Percentiles rank a stretch among this genome's conserved stretches.
Evolutionary conservation across 1,284 basidiomycete genomes (phyloP).

Genomic region (Rhodotorula sp.): DNA sequence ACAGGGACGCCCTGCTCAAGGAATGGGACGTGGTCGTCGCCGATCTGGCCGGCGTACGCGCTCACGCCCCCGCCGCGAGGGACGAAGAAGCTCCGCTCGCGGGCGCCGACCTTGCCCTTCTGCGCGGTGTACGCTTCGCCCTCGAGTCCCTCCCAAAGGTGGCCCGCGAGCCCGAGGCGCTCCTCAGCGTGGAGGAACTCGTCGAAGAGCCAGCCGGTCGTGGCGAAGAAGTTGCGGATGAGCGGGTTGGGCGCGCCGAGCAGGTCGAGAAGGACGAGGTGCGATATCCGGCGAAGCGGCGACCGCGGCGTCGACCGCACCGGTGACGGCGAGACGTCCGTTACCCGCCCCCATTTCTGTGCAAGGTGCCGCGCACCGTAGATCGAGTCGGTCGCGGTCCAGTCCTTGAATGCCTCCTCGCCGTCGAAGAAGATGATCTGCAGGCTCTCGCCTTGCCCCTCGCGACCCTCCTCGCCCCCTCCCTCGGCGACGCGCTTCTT

Average conservation of each 20-base stretch:
- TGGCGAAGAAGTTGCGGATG: conserved; percentile 76
- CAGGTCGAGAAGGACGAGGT: conserved; percentile 82
- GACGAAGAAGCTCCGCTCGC: conserved; percentile 43
- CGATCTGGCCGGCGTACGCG: conserved; percentile 57
- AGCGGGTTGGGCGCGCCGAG: conserved; percentile 67
- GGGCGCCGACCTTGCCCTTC: conserved; percentile 11
- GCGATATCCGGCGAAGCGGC: conserved; percentile 79
- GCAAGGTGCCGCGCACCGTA: conserved; percentile 94
- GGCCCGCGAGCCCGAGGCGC: conserved; percentile 50
- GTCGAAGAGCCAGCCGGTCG: conserved; percentile 89
- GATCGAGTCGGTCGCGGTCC: conserved; percentile 87
- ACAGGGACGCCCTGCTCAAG: conserved; percentile 78
- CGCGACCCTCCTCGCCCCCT: conserved; percentile 55
- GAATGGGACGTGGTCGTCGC: conserved; percentile 96
- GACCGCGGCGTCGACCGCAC: conserved; percentile 54
- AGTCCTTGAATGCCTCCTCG: conserved; percentile 90
- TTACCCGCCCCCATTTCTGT: conserved; percentile 63
- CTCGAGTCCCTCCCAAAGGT: conserved; percentile 36
- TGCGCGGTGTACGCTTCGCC: conserved; percentile 25
- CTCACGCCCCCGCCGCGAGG: conserved; percentile 13
- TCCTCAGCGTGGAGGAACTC: conserved; percentile 68
- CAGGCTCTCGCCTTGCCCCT: conserved; percentile 70
- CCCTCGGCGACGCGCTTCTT: conserved; percentile 57
- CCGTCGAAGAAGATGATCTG: conserved; percentile 98
- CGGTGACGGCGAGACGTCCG: conserved; percentile 61